These are phyloP conservation scores for Alternaria sp. DNA, from an alignment of 2,329 filamentous ascomycete species.

Conservation along the genomic window DNA sequence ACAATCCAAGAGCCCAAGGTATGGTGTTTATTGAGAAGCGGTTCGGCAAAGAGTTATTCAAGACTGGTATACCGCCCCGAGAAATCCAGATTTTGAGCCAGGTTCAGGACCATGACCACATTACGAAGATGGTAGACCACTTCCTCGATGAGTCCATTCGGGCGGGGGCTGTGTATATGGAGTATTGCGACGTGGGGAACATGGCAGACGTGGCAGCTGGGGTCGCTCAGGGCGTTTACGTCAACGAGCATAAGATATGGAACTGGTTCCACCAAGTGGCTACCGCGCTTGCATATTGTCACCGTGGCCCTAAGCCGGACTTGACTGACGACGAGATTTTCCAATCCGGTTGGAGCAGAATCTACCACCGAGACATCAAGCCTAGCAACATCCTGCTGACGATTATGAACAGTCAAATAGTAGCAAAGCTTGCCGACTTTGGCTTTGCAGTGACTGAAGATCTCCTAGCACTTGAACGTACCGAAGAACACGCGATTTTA, in stretches of 20 bases:
- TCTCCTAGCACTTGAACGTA: slow-evolving; percentile 1
- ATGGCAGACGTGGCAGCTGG: slow-evolving; percentile 11
- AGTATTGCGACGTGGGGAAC: slow-evolving; percentile 26
- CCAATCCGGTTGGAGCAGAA: slow-evolving; percentile 20
- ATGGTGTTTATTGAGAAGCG: slow-evolving; percentile 30
- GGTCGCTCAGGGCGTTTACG: background rate
- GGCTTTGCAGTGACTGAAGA: slow-evolving; percentile 23
- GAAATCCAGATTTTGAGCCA: slow-evolving; percentile 26
- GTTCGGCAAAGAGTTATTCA: slow-evolving; percentile 8
- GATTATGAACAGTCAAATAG: slow-evolving; percentile 10
- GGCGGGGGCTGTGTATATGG: slow-evolving; percentile 24
- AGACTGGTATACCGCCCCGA: slow-evolving; percentile 5
- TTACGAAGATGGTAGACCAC: slow-evolving; percentile 25
- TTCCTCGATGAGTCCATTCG: slow-evolving; percentile 17
- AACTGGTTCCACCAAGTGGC: slow-evolving; percentile 26
- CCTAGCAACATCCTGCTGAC: slow-evolving; percentile 31
- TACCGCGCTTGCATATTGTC: slow-evolving; percentile 23
- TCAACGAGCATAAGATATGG: slow-evolving; percentile 27
- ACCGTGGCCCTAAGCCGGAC: slow-evolving; percentile 22
- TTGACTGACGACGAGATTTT: slow-evolving; percentile 13
- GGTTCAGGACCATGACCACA: slow-evolving; percentile 18
- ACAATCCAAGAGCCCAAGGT: slow-evolving; percentile 9
- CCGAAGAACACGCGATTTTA: background rate
- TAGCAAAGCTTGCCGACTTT: slow-evolving; percentile 34
- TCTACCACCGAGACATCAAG: slow-evolving; percentile 34